Conservation (phyloP, 2,329 filamentous ascomycete genomes). For the Waltergamsia citrina region DNA sequence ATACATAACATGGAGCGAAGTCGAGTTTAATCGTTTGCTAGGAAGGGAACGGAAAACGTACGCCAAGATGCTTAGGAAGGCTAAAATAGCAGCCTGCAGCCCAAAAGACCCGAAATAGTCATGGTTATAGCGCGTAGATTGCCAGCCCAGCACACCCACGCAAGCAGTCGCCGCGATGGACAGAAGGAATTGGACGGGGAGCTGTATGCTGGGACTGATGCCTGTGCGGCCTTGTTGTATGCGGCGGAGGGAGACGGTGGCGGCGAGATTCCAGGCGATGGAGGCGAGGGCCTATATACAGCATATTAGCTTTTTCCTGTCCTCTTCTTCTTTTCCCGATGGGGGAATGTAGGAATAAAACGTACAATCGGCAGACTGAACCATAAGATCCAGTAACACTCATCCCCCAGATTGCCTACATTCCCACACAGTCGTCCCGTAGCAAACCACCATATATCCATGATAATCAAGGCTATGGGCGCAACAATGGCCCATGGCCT, state of each 20-base stretch:
- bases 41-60: constrained; percentile 4
- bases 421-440: constrained; percentile 10
- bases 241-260: constrained; percentile 12
- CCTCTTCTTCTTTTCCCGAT: background rate
- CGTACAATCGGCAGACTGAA: constrained; percentile 11
- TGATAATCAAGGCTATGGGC: constrained; percentile 24
- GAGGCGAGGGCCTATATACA: constrained; percentile 7
- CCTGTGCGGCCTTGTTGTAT: constrained; percentile 10
- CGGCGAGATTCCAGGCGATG: constrained; percentile 10
- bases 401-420: constrained; percentile 6
- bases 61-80: constrained; percentile 13
- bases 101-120: no score
- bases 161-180: constrained; percentile 12
- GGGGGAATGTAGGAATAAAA: background rate
- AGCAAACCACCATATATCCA: constrained; percentile 29
- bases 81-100: constrained; percentile 12
- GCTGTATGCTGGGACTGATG: constrained; percentile 9
- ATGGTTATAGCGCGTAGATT: constrained; percentile 9
- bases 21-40: no score
- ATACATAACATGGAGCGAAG: background rate
- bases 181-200: constrained; percentile 11
- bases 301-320: background rate
- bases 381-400: constrained; percentile 14
- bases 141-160: constrained; percentile 11
- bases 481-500: constrained; percentile 10